Evolutionary conservation across 345 rosid genomes (phyloP), one percentile per base, ranked within the genome.

Genomic region (Eucalyptus caleyi): DNA sequence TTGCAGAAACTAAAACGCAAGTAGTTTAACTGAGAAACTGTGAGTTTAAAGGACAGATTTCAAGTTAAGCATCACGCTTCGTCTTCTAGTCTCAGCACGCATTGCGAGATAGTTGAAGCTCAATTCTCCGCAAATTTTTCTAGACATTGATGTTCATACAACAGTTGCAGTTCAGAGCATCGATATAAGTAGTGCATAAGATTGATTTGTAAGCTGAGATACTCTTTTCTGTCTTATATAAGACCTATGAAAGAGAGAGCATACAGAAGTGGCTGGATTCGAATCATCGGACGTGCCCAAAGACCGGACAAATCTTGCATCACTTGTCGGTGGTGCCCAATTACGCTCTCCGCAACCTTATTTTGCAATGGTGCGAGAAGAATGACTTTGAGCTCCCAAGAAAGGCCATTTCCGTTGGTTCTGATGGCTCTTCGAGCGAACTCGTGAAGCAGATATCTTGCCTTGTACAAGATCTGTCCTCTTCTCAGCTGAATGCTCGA

Each of bases 181-280:
- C 44, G 82, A 72, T 34, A 34, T 34, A 34, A 34, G 26, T 72
- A 34, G 82, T 10, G 18, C 72, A 65, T 65, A 87, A 83, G 86
- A 44, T 67, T 7, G 90, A 86, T 69, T 88, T 30, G 51, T 87
- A 89, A 72, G 26, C 82, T 72, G 14, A 72, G 44, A 72, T 23
- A 72, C 69, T 49, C 44, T 37, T 44, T 86, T 88, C 27, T 54
- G 86, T 89, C 37, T 62, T 34, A 47, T 50, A 18, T 56, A 34
- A 95, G 97, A 94, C 96, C 87, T 95, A 94, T 49, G 97, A 95
- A 89, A 91, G 96, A 88, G 93, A 90, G 54, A 94, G 96, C 92
- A 93, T 95, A 54, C 90, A 87, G 87, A 94, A 91, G 91, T 94
- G 96, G 97, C 86, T 95, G 80, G 92, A 92, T 93, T 93, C 97